Base-by-base conservation (phyloP, 1,284 basidiomycete species). In the Austroboletus niveus region DNA sequence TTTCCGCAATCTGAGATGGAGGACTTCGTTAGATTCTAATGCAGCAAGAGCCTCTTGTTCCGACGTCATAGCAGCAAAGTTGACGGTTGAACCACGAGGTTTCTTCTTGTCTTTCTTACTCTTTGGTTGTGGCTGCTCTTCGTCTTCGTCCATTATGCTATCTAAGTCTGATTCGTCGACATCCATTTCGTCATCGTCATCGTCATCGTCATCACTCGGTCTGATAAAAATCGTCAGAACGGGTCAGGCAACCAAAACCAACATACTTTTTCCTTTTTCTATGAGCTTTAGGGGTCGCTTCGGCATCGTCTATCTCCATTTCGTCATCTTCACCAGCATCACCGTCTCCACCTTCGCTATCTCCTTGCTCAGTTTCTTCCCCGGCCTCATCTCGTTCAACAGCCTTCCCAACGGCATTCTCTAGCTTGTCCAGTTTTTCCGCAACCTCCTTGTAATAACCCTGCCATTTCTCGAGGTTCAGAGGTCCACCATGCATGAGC, bases 401-500 rank as follows among this genome's bases (percentile, higher is more conserved):
- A 7, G 75, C 81, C 48, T 82, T 82, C 1, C 80, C 81, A 8
- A 85, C 72, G 4, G 64, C 67, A 27, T 74, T 73, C 58, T 85
- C 81, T 45, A 85, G 62, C 57, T 79, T 75, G 38, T 81, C 77
- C 51, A 89, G 69, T 58, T 92, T 81, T 27, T 80, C 77, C 46
- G 80, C 80, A 35, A 89, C 75, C 57, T 85, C 79, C 36, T 79
- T 73, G 64, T 92, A 93, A 44, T 86, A 75, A 47, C 77, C 76
- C 65, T 90, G 79, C 87, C 92, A 98, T 51, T 89, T 83, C 0
- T 77, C 75, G 5, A 85, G 72, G 44, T 85, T 82, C 46, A 99
- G 75, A 42, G 84, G 81, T 0, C 94, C 95, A 0, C 94, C 95
- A 61, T 97, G 87, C 69, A 91, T 80, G 9, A 83, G 64, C 0